Evolutionary conservation across 2,329 filamentous ascomycete genomes (phyloP).

Genomic region (Fusarium irregulare): DNA sequence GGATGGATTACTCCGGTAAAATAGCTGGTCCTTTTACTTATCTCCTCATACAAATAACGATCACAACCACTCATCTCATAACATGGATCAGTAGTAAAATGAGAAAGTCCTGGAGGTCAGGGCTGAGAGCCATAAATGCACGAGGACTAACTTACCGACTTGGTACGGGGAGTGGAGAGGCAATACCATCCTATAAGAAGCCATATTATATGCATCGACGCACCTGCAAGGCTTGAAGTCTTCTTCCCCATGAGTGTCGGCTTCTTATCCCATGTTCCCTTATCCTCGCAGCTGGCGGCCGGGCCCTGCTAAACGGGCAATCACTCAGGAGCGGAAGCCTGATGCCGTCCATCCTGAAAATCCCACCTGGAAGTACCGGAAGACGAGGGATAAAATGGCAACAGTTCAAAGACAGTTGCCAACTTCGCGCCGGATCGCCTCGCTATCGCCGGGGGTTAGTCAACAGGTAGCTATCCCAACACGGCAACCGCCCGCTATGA

Average conservation of each 20-base stretch:
- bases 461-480: conserved; percentile 11
- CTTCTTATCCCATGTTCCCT: conserved; percentile 1
- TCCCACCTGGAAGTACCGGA: conserved; percentile 29
- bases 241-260: conserved; percentile 2
- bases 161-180: conserved; percentile 24
- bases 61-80: conserved; percentile 4
- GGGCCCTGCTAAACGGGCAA: background rate
- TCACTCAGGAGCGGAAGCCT: background rate
- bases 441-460: conserved; percentile 19
- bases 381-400: conserved; percentile 32
- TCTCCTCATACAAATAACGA: background rate
- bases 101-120: conserved; percentile 6
- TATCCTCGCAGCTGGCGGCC: background rate
- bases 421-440: conserved; percentile 40
- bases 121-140: background rate
- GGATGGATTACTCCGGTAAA: background rate
- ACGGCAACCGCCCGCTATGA: conserved; percentile 42
- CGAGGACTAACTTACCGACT: background rate
- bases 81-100: conserved; percentile 30
- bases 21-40: background rate
- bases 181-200: conserved; percentile 22
- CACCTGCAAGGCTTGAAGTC: conserved; percentile 19
- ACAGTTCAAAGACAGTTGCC: conserved; percentile 37
- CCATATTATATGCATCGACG: conserved; percentile 35
- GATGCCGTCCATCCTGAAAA: conserved; percentile 5